A percentile compares a stretch with the other conserved stretches of the same genome.
phyloP scores from a whole-genome alignment of 2,329 filamentous ascomycete species.

The Sclerotinia spermophila region DNA sequence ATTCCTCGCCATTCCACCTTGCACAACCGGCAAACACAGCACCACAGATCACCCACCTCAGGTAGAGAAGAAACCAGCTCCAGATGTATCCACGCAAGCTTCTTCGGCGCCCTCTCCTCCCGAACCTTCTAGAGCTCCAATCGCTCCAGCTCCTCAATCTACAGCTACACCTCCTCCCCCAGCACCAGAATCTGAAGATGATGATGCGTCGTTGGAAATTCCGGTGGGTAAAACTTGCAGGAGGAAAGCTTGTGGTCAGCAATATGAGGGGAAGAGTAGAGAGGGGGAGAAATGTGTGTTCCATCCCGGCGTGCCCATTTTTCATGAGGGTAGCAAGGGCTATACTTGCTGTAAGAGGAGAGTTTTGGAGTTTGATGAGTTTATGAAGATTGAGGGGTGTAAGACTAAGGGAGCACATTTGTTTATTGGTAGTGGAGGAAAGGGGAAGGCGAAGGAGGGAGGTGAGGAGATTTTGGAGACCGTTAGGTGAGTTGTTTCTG shows the following conservation, averaged over 20 bases:
- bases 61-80: slow-evolving; percentile 55
- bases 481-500: slow-evolving; percentile 57
- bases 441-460: slow-evolving; percentile 55
- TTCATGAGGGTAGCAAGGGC: slow-evolving; percentile 97
- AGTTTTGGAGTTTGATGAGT: slow-evolving; percentile 95
- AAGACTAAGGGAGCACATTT: slow-evolving; percentile 76
- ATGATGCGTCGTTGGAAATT: slow-evolving; percentile 72
- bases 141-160: slow-evolving; percentile 43
- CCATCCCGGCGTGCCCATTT: slow-evolving; percentile 87
- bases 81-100: slow-evolving; percentile 23
- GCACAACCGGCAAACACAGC: slow-evolving; percentile 89
- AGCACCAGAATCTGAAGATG: slow-evolving; percentile 77
- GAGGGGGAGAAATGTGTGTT: slow-evolving; percentile 77
- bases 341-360: slow-evolving; percentile 95
- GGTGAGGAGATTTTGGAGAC: slow-evolving; percentile 74
- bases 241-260: slow-evolving; percentile 67
- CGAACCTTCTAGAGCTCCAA: slow-evolving; percentile 37
- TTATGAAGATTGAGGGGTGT: slow-evolving; percentile 93
- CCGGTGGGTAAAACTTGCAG: slow-evolving; percentile 73
- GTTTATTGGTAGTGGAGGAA: slow-evolving; percentile 77
- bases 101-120: slow-evolving; percentile 39
- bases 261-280: slow-evolving; percentile 58
- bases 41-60: slow-evolving; percentile 69
- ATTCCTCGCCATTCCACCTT: slow-evolving; percentile 88
- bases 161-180: slow-evolving; percentile 51